A percentile compares a stretch with the other conserved stretches of the same genome.
Conservation (phyloP, 306 rosid genomes). For the Bauhinia variegata region DNA sequence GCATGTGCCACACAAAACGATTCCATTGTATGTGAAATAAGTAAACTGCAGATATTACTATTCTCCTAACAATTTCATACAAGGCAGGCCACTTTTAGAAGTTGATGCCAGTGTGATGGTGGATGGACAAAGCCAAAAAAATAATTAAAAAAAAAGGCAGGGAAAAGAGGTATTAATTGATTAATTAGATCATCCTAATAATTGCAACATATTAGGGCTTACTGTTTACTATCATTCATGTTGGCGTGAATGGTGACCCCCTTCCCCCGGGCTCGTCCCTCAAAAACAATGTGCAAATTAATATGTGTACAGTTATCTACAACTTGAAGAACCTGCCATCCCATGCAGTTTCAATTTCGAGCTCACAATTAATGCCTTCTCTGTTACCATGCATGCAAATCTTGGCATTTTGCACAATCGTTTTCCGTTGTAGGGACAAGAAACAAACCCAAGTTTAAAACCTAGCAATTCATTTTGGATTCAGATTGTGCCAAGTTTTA, state of each 20-base stretch:
- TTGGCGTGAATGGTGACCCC: no score
- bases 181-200: no score
- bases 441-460: no score
- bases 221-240: neutral
- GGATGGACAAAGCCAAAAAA: slow-evolving; percentile 1
- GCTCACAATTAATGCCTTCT: no score
- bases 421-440: no score
- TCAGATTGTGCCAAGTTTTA: neutral
- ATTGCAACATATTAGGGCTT: neutral
- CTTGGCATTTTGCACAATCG: no score
- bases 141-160: no score
- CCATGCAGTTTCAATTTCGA: no score
- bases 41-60: neutral
- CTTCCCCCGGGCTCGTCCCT: neutral
- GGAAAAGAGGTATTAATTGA: neutral
- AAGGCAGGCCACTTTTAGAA: neutral
- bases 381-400: no score
- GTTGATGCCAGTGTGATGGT: neutral
- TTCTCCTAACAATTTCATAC: neutral
- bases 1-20: no score
- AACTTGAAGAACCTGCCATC: no score
- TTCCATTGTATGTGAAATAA: neutral
- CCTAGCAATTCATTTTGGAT: no score
- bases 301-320: neutral
- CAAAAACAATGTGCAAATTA: neutral